Evolutionary conservation across 768 basidiomycete species (phyloP), one percentile per base, ranked within the genome.

Genomic region (Tricholomella constricta): DNA sequence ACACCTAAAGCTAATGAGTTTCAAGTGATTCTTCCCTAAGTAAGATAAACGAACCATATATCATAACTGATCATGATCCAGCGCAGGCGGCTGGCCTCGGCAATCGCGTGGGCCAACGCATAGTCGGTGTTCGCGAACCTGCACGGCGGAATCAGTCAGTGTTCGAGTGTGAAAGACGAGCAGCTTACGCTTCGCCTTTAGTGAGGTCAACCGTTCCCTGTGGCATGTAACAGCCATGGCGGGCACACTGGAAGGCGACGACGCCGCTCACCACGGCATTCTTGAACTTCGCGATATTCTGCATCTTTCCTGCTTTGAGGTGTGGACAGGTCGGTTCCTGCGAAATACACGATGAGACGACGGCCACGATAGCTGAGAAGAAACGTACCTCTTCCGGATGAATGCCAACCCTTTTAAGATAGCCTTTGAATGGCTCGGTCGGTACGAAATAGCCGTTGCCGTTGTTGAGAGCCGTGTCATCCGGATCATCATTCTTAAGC

Each of bases 21-120:
- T n/a, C n/a, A n/a, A n/a, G n/a, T n/a, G n/a, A n/a, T n/a, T n/a
- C n/a, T n/a, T n/a, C n/a, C n/a, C n/a, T 32, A 8, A 10, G 9
- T 9, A 8, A 34, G 14, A 36, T 20, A n/a, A n/a, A 6, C 20
- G 29, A 8, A 47, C 59, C 59, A 65, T 19, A 71, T 68, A 43
- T 72, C 68, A 41, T 69, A 72, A 41, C 57, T 62, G 2, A 67
- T 37, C 45, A 56, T 51, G 17, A 67, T 64, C 51, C 56, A 62
- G 6, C 59, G 49, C 8, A 52, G 29, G 34, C 23, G 6, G 11
- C 54, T 17, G 2, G 38, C 25, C 23, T 43, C 38, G 4, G 31
- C 14, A 17, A 69, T 52, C 0, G 59, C 38, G 45, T 55, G 31
- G 3, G 56, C 54, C 4, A 70, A 37, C 2, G 63, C 65, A 36